phyloP scores from a whole-genome alignment of 2,329 filamentous ascomycete genomes.

The Xylaria arbuscula region DNA sequence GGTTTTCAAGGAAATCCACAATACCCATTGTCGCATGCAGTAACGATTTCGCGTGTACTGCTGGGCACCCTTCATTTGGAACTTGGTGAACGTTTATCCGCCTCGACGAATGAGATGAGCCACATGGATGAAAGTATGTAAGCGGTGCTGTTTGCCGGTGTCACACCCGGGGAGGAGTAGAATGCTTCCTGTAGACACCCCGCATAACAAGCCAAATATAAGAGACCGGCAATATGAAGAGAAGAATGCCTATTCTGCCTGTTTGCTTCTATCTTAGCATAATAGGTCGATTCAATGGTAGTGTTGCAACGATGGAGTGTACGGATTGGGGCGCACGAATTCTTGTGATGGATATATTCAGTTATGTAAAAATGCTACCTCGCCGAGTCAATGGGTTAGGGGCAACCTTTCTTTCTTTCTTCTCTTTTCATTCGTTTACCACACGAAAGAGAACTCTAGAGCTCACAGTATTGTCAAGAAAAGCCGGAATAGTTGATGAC shows the following conservation, averaged over 20 bases:
- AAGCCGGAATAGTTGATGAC: no score
- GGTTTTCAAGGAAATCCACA: not conserved
- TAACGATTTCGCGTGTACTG: not conserved
- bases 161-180: slow-evolving; percentile 17
- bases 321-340: not conserved
- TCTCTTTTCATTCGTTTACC: no score
- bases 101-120: slow-evolving; percentile 14
- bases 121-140: not conserved
- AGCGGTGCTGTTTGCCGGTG: slow-evolving; percentile 16
- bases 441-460: no score
- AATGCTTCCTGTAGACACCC: slow-evolving; percentile 9
- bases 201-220: slow-evolving; percentile 3
- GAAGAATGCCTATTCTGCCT: slow-evolving; percentile 6
- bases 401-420: no score
- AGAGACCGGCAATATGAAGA: slow-evolving; percentile 8
- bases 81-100: slow-evolving; percentile 4
- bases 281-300: not conserved
- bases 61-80: slow-evolving; percentile 5
- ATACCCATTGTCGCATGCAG: not conserved
- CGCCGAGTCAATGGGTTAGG: no score
- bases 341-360: not conserved
- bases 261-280: not conserved
- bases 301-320: not conserved
- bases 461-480: no score
- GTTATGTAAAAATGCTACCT: no score